A percentile compares a stretch with the other conserved stretches of the same genome.
Evolutionary conservation across 306 rosid species (phyloP).

Genomic region (Quercus glauca): DNA sequence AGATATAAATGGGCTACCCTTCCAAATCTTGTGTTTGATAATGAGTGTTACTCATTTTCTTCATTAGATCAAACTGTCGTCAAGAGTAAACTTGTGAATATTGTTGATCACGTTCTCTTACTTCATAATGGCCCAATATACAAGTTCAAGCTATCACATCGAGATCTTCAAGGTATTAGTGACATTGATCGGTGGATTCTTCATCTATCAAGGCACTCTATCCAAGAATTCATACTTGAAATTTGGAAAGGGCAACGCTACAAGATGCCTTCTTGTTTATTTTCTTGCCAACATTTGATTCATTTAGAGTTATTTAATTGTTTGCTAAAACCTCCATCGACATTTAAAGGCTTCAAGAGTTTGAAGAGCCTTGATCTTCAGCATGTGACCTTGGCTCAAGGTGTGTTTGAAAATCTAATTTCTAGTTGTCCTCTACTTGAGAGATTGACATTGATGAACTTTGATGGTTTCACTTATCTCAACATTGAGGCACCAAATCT

Average conservation of each 20-base stretch:
- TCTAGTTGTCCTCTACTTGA: conserved; percentile 52
- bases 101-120: conserved; percentile 65
- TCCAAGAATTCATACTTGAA: conserved; percentile 58
- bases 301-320: conserved; percentile 58
- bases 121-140: conserved; percentile 51
- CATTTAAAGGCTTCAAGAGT: conserved; percentile 48
- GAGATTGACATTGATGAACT: conserved; percentile 55
- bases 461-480: conserved; percentile 49
- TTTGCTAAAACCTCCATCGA: conserved; percentile 52
- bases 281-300: conserved; percentile 42
- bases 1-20: conserved; percentile 54
- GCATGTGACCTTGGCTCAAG: conserved; percentile 57
- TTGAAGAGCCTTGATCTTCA: conserved; percentile 70
- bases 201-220: conserved; percentile 42
- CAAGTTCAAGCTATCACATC: conserved; percentile 57
- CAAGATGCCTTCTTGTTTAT: conserved; percentile 48
- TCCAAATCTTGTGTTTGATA: conserved; percentile 59
- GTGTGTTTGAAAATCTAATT: conserved; percentile 47
- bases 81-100: conserved; percentile 43
- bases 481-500: conserved; percentile 54
- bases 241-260: conserved; percentile 57
- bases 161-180: conserved; percentile 34
- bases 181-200: conserved; percentile 58
- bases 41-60: conserved; percentile 24
- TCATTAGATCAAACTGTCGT: conserved; percentile 25